Evolutionary conservation across 306 rosid species (phyloP).

Genomic region (Castanospermum australe): DNA sequence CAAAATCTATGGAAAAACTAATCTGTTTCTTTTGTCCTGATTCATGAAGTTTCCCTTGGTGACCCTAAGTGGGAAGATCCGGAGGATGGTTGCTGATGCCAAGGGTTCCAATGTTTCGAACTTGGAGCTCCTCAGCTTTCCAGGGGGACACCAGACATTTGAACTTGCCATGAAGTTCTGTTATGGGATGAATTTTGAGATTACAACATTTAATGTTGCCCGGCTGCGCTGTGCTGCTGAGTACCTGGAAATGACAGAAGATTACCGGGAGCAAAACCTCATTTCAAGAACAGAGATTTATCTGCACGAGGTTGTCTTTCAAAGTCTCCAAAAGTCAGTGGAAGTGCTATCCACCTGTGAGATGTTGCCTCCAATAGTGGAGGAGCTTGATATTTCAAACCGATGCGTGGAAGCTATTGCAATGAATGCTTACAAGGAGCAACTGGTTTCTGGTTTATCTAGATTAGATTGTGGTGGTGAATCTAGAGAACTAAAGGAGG

Average conservation of each 20-base stretch:
- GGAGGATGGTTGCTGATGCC: conserved; percentile 78
- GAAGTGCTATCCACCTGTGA: conserved; percentile 72
- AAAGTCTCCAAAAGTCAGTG: conserved; percentile 66
- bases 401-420: conserved; percentile 88
- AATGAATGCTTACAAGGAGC: conserved; percentile 80
- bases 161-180: conserved; percentile 89
- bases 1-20: not conserved
- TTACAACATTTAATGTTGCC: conserved; percentile 67
- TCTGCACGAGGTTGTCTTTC: conserved; percentile 63
- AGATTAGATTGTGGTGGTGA: conserved; percentile 50
- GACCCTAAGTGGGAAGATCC: conserved; percentile 80
- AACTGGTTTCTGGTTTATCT: conserved; percentile 63
- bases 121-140: conserved; percentile 69
- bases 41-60: conserved; percentile 77
- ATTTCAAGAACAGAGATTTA: conserved; percentile 54
- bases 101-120: conserved; percentile 51
- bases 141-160: conserved; percentile 79
- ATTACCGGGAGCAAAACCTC: conserved; percentile 73
- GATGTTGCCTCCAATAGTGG: conserved; percentile 53
- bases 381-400: conserved; percentile 55
- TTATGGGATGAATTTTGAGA: conserved; percentile 85
- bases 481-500: conserved; percentile 57
- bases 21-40: conserved; percentile 8
- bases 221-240: conserved; percentile 74
- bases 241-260: conserved; percentile 82